Conservation (phyloP, 208 protist genomes). For the Herpetomonas tarakana region DNA sequence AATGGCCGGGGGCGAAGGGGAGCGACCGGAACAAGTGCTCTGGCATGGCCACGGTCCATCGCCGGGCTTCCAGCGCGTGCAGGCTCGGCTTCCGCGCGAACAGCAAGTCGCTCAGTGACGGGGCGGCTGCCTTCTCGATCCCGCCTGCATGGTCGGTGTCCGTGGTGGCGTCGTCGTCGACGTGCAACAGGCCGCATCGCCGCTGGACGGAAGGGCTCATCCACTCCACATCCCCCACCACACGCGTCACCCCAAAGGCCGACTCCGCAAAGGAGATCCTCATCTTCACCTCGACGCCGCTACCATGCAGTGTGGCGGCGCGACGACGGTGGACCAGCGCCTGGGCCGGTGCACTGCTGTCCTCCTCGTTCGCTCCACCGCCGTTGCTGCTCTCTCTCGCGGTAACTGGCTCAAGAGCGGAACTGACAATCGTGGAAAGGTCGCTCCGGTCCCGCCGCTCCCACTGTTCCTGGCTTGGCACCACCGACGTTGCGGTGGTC, state of each 20-base stretch:
- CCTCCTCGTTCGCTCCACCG: not conserved
- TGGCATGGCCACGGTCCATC: constrained; percentile 51
- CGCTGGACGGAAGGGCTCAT: constrained; percentile 2
- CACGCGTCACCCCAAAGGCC: constrained; percentile 27
- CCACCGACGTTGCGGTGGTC: not conserved
- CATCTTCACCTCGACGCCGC: constrained; percentile 24
- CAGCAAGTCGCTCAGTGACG: not conserved
- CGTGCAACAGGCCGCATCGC: not conserved
- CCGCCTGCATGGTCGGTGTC: not conserved
- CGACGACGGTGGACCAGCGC: too few relatives aligned
- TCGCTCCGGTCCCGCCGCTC: not conserved
- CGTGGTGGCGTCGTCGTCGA: not conserved
- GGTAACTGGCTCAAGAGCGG: not conserved
- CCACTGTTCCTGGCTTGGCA: not conserved
- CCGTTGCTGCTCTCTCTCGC: too few relatives aligned
- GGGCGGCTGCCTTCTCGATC: not conserved
- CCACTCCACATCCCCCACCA: constrained; percentile 22
- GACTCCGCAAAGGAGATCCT: constrained; percentile 19
- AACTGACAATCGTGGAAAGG: not conserved
- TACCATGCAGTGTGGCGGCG: not conserved
- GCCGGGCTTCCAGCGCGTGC: not conserved
- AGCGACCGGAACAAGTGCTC: constrained; percentile 30
- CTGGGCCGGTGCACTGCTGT: not conserved
- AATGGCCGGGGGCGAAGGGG: constrained; percentile 25
- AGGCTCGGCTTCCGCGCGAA: not conserved